Percentiles rank a stretch among this genome's conserved stretches.
Conservation (phyloP, 2,329 filamentous ascomycete species). For the Calonectria pauciramosa region DNA sequence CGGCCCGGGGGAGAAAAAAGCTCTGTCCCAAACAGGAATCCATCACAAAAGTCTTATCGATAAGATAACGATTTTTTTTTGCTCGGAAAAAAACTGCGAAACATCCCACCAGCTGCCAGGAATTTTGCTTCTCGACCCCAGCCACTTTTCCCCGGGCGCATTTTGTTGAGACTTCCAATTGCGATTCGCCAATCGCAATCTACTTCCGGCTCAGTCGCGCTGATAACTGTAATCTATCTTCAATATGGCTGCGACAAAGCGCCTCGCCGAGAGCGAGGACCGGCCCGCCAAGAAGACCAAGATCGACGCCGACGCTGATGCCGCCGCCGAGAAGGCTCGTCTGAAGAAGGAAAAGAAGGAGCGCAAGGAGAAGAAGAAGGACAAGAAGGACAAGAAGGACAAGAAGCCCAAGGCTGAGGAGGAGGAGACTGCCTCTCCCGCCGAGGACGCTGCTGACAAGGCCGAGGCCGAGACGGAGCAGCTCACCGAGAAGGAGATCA, state of each 20-base stretch:
- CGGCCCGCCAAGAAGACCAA: conserved; percentile 58
- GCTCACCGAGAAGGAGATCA: conserved; percentile 48
- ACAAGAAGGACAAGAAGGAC: conserved; percentile 58
- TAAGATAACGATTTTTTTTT: conserved; percentile 48
- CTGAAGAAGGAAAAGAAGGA: conserved; percentile 60
- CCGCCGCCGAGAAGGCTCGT: conserved; percentile 47
- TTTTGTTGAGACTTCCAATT: conserved; percentile 14
- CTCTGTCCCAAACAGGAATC: not conserved
- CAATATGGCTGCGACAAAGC: conserved; percentile 58
- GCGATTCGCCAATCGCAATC: conserved; percentile 19
- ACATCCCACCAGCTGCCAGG: conserved; percentile 41
- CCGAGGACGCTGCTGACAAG: not conserved
- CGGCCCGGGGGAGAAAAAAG: conserved; percentile 1
- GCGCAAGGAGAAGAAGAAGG: conserved; percentile 58
- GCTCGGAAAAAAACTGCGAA: conserved; percentile 7
- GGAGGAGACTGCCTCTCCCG: conserved; percentile 47
- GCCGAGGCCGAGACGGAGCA: conserved; percentile 41
- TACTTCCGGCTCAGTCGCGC: not conserved
- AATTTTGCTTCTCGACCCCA: conserved; percentile 29
- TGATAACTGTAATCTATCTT: not conserved
- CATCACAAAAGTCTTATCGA: conserved; percentile 45
- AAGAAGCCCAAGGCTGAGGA: conserved; percentile 58
- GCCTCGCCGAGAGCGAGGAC: conserved; percentile 54
- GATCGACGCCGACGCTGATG: conserved; percentile 45
- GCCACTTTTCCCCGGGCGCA: conserved; percentile 34